These are phyloP conservation scores for Camelina sativa DNA, from an alignment of 345 rosid genomes.

Conservation along the genomic window DNA sequence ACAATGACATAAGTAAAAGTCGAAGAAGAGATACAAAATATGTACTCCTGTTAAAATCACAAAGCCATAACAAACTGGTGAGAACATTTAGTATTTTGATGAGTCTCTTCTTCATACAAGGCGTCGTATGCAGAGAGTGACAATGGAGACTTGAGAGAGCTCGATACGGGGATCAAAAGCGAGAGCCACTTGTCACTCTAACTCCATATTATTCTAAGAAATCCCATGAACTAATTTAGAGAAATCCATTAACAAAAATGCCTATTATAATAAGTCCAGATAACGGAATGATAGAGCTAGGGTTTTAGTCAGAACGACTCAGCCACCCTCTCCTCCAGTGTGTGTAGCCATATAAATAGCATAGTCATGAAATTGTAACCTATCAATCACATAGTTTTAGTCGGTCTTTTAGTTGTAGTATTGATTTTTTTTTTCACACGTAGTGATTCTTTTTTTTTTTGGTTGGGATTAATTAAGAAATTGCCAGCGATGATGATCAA, in stretches of 20 bases:
- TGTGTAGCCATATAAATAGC: constrained; percentile 8
- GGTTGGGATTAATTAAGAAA: not conserved
- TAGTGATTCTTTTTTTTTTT: not conserved
- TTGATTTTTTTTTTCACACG: not conserved
- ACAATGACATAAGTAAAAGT: too few species aligned
- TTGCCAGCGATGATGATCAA: constrained; percentile 45
- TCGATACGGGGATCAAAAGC: too few species aligned
- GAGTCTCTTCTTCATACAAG: too few species aligned
- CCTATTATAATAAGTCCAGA: not conserved
- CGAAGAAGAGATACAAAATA: too few species aligned
- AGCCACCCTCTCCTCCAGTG: constrained; percentile 1
- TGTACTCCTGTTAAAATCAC: too few species aligned
- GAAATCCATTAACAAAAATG: not conserved
- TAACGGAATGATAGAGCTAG: constrained; percentile 6
- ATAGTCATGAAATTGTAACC: not conserved
- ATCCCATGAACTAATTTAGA: not conserved
- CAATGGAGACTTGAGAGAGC: too few species aligned
- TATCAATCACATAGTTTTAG: not conserved
- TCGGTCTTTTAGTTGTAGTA: not conserved
- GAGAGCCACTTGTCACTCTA: too few species aligned
- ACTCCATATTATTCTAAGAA: too few species aligned
- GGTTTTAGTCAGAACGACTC: constrained; percentile 25
- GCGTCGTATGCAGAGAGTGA: too few species aligned
- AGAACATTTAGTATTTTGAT: too few species aligned
- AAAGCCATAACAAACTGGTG: too few species aligned